These are phyloP conservation scores for Leptoxyphium fumago DNA, from an alignment of 2,329 filamentous ascomycete species.

Conservation along the genomic window DNA sequence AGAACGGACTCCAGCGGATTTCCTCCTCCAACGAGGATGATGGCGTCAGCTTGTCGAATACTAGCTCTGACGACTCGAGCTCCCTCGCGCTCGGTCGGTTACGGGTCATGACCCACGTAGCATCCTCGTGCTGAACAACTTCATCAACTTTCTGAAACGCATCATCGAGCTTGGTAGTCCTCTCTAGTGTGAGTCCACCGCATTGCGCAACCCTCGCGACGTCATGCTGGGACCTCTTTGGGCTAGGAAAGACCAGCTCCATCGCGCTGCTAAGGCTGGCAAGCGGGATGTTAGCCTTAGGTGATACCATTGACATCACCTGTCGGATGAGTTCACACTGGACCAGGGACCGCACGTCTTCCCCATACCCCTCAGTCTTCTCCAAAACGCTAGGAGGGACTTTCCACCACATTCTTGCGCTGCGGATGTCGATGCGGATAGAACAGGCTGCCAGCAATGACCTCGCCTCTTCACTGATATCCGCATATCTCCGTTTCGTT, in stretches of 20 bases:
- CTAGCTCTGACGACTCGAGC: slow-evolving; percentile 1
- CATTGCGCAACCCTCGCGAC: not conserved
- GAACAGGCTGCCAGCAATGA: not conserved
- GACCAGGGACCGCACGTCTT: not conserved
- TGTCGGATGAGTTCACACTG: not conserved
- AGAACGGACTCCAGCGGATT: slow-evolving; percentile 16
- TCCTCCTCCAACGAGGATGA: not conserved
- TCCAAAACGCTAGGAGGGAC: not conserved
- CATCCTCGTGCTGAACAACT: no score
- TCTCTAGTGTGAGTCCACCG: not conserved
- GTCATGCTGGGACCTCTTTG: not conserved
- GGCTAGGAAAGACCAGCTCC: not conserved
- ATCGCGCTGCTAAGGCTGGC: not conserved
- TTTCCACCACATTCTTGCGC: not conserved
- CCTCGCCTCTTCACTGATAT: not conserved
- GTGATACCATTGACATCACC: not conserved
- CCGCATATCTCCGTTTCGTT: not conserved
- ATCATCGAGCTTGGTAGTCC: not conserved
- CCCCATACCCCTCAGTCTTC: not conserved
- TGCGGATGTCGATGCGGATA: not conserved
- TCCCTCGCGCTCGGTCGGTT: not conserved
- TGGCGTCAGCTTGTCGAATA: not conserved
- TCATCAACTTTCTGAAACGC: not conserved
- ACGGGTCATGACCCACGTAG: not conserved
- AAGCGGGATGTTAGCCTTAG: not conserved